Evolutionary conservation across 202 grass and related monocot species (phyloP), one percentile per base, ranked within the genome.

Genomic region (Cymbopogon flexuosus): DNA sequence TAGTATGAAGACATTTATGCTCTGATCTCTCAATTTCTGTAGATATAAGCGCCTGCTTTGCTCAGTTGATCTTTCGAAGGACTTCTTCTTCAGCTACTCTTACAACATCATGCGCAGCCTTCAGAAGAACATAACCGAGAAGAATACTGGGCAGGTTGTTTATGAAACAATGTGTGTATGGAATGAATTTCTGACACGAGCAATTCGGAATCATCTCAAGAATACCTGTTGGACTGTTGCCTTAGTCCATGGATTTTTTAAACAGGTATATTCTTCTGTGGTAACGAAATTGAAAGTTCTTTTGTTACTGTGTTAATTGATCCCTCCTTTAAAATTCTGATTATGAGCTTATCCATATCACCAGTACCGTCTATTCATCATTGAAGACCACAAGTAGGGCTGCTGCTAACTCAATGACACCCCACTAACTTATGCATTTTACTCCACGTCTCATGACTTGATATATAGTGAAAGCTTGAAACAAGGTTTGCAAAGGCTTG

Each of bases 31-130:
- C 19, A 73, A 23, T 47, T 78, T 76, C 31, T 70, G 83, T 81
- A 99, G 96, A 89, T 99, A 99, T 88, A 99, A 99, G 88, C 77
- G 85, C 30, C 88, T 99, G n/a, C 85, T 99, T 75, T 88, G 83
- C 81, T 93, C 88, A 15, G 92, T 99, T 1, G 93, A 96, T 83
- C 90, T 99, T 66, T 85, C 92, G 0, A 96, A 96, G 86, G 96
- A 99, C 66, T 99, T 99, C 92, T 99, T 96, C 96, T 99, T 96
- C 85, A 99, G 96, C 78, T 99, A 99, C 83, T 95, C 92, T 68
- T 99, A 99, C 89, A 99, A 99, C 77, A 85, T 99, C 59, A 99
- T 99, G 96, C 79, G 85, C 68, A 99, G 87, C 76, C 93, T 99
- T 89, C 96, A 99, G 65, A 99, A 93, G 83, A 99, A 99, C 45